Evolutionary conservation across 2,329 filamentous ascomycete genomes (phyloP).

Genomic region (Beauveria medogensis): DNA sequence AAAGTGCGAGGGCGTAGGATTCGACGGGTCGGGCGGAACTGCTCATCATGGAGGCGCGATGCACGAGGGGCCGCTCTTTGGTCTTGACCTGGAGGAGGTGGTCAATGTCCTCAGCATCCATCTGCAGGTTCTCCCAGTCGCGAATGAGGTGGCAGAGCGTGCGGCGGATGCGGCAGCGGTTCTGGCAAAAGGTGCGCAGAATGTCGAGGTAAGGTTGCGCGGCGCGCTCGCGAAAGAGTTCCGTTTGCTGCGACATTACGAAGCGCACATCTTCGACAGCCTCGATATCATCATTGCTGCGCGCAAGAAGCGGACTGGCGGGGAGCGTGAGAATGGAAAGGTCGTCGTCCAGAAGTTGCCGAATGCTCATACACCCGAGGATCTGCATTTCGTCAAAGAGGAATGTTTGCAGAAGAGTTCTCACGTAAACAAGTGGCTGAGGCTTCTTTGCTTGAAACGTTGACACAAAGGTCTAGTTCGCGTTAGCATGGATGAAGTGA

Average conservation of each 20-base stretch:
- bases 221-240: constrained; percentile 53
- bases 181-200: constrained; percentile 78
- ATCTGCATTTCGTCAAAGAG: constrained; percentile 67
- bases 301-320: constrained; percentile 61
- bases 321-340: constrained; percentile 71
- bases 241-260: constrained; percentile 64
- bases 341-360: constrained; percentile 73
- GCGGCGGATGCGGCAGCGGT: constrained; percentile 79
- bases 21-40: constrained; percentile 34
- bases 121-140: constrained; percentile 78
- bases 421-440: constrained; percentile 74
- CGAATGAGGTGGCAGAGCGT: constrained; percentile 77
- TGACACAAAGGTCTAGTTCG: constrained; percentile 58
- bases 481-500: not conserved
- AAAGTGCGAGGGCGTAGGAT: constrained; percentile 63
- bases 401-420: constrained; percentile 69
- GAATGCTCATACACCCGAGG: constrained; percentile 58
- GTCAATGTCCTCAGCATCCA: constrained; percentile 73
- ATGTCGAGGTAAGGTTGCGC: constrained; percentile 73
- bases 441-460: constrained; percentile 72
- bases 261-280: constrained; percentile 65
- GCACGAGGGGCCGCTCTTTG: constrained; percentile 51
- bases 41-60: constrained; percentile 25
- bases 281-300: constrained; percentile 68
- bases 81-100: constrained; percentile 53